Percentiles rank a stretch among this genome's conserved stretches.
phyloP scores from a whole-genome alignment of 768 basidiomycete species.

The Pulveroboletus sp. region DNA sequence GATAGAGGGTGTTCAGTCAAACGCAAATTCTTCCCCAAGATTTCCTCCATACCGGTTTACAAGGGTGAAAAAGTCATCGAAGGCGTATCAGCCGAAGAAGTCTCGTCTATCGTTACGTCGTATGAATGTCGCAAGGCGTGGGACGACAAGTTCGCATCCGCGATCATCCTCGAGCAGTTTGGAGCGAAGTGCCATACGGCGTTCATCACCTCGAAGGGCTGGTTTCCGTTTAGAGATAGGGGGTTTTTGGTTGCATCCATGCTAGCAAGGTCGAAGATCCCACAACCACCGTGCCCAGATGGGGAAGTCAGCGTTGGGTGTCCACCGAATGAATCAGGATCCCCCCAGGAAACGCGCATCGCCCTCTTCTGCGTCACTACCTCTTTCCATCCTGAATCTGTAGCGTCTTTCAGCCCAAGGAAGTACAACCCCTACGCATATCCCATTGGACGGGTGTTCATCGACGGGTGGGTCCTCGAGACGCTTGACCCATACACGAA shows the following conservation, averaged over 20 bases:
- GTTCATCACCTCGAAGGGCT: conserved; percentile 68
- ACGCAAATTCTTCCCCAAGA: conserved; percentile 66
- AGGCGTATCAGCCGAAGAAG: conserved; percentile 89
- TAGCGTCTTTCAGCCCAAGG: conserved; percentile 45
- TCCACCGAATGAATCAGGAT: conserved; percentile 25
- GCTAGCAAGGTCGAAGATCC: conserved; percentile 52
- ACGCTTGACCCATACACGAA: conserved; percentile 93
- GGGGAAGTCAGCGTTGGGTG: conserved; percentile 34
- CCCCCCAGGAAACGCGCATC: conserved; percentile 42
- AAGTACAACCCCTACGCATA: conserved; percentile 76
- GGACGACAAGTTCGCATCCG: conserved; percentile 84
- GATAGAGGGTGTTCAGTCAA: conserved; percentile 76
- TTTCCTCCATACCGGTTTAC: conserved; percentile 83
- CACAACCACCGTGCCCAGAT: conserved; percentile 34
- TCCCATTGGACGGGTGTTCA: conserved; percentile 73
- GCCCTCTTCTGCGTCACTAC: conserved; percentile 81
- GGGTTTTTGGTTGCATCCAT: conserved; percentile 81
- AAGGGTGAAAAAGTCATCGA: conserved; percentile 89
- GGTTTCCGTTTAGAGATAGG: conserved; percentile 87
- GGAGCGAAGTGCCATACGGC: conserved; percentile 68
- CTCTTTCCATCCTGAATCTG: conserved; percentile 70
- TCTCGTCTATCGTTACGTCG: conserved; percentile 67
- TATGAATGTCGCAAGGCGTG: conserved; percentile 71
- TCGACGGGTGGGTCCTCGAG: conserved; percentile 96
- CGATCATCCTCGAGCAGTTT: conserved; percentile 65